Percentiles rank a stretch among this genome's conserved stretches.
phyloP scores from a whole-genome alignment of 208 protist species.

The Leishmania guyanensis region DNA sequence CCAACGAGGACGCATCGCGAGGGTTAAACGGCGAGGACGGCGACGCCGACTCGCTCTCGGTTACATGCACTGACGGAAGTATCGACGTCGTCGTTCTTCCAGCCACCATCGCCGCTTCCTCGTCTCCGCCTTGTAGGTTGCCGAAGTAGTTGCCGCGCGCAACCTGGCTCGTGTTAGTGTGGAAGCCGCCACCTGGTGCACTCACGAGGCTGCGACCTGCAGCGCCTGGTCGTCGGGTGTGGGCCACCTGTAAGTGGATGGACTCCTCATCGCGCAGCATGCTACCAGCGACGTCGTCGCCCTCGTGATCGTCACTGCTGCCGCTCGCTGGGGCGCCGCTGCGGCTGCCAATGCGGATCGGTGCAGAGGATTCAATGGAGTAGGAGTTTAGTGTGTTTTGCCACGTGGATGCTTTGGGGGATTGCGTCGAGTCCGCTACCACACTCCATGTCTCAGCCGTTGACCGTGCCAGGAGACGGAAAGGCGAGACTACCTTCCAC shows the following conservation, averaged over 20 bases:
- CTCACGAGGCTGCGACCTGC: conserved; percentile 18
- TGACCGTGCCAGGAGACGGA: conserved; percentile 65
- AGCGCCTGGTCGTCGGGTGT: conserved; percentile 11
- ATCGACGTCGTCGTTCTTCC: background rate
- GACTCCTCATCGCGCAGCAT: conserved; percentile 26
- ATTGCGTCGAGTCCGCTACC: conserved; percentile 25
- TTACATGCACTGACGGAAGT: background rate
- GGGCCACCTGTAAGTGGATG: conserved; percentile 12
- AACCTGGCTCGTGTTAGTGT: conserved; percentile 16
- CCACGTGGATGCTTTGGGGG: background rate
- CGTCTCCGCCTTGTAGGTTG: conserved; percentile 11
- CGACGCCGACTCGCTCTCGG: background rate
- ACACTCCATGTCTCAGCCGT: conserved; percentile 59
- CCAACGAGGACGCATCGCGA: background rate
- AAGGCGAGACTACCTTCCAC: conserved; percentile 85
- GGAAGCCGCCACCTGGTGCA: background rate
- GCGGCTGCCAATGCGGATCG: conserved; percentile 30
- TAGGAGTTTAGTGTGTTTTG: background rate
- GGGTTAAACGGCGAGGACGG: background rate
- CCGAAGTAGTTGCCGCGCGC: conserved; percentile 33
- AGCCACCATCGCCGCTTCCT: background rate
- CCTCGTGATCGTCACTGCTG: conserved; percentile 28
- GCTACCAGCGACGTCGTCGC: conserved; percentile 22
- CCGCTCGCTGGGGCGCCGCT: conserved; percentile 4
- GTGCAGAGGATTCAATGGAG: conserved; percentile 22